A percentile compares a stretch with the other conserved stretches of the same genome.
Evolutionary conservation across 2,329 filamentous ascomycete species (phyloP).

Genomic region (Microsporum ferrugineum): DNA sequence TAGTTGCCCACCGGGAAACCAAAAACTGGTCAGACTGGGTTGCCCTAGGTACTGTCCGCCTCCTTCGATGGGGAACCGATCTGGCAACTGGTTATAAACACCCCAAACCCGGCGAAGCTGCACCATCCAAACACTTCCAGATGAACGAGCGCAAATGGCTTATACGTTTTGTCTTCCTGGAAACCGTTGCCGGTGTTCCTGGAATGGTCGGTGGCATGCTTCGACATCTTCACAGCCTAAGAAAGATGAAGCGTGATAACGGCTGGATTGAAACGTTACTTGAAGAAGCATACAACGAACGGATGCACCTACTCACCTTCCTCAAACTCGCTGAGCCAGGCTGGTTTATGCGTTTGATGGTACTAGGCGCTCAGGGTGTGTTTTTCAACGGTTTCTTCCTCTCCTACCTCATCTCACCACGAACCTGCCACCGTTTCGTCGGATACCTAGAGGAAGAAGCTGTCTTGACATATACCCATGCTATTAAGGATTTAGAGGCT

Average conservation of each 20-base stretch:
- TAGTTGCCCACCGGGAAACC: conserved; percentile 64
- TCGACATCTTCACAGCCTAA: conserved; percentile 61
- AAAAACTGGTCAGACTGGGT: conserved; percentile 63
- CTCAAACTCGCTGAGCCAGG: conserved; percentile 81
- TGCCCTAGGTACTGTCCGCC: conserved; percentile 63
- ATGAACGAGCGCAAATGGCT: conserved; percentile 86
- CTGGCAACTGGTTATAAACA: conserved; percentile 70
- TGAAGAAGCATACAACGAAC: conserved; percentile 83
- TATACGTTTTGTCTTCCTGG: conserved; percentile 80
- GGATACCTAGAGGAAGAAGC: conserved; percentile 97
- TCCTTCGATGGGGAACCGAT: conserved; percentile 72
- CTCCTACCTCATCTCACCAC: conserved; percentile 73
- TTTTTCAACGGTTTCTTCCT: conserved; percentile 95
- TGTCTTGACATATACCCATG: conserved; percentile 85
- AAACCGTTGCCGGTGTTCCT: conserved; percentile 87
- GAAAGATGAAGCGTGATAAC: conserved; percentile 40
- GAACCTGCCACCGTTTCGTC: conserved; percentile 87
- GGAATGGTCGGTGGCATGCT: conserved; percentile 97
- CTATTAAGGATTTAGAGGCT: conserved; percentile 72
- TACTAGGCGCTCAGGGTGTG: conserved; percentile 83
- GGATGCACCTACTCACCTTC: conserved; percentile 88
- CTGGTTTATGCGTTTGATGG: conserved; percentile 83
- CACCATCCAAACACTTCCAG: conserved; percentile 50
- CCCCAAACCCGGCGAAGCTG: conserved; percentile 40
- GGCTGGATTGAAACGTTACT: conserved; percentile 90